A percentile compares a stretch with the other conserved stretches of the same genome.
Evolutionary conservation across 2,329 filamentous ascomycete species (phyloP).

Genomic region (Hymenoscyphus scutula): DNA sequence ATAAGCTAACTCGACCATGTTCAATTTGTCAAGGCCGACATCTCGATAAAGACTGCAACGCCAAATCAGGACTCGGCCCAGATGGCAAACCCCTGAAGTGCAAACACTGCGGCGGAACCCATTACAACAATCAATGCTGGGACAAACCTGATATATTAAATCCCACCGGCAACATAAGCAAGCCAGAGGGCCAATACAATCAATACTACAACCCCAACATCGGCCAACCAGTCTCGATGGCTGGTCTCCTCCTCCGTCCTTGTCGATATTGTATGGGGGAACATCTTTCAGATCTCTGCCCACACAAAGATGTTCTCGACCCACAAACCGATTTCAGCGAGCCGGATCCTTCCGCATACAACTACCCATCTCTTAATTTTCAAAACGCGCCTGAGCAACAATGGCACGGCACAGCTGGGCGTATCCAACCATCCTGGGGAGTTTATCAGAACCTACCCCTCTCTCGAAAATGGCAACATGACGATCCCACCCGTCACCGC

Average conservation of each 20-base stretch:
- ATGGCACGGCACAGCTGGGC: not conserved
- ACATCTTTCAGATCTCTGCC: not conserved
- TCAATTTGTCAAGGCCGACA: not conserved
- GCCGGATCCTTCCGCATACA: not conserved
- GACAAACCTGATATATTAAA: not conserved
- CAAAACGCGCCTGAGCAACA: not conserved
- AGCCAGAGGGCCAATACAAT: not conserved
- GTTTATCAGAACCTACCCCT: not conserved
- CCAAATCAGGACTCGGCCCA: not conserved
- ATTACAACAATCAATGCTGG: conserved; percentile 1
- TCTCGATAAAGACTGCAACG: conserved; percentile 5
- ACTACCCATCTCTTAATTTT: not conserved
- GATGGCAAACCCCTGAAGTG: not conserved
- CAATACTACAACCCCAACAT: not conserved
- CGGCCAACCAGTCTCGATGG: not conserved
- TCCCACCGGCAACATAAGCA: not conserved
- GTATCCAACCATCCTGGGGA: not conserved
- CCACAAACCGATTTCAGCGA: not conserved
- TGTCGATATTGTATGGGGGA: not conserved
- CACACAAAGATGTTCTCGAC: not conserved
- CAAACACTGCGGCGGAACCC: not conserved
- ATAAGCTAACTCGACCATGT: not conserved
- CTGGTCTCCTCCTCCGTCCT: not conserved
- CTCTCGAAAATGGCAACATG: not conserved
- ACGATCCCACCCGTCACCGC: not conserved